Evolutionary conservation across 2,329 filamentous ascomycete species (phyloP).

Genomic region (Lecanicillium sp.): DNA sequence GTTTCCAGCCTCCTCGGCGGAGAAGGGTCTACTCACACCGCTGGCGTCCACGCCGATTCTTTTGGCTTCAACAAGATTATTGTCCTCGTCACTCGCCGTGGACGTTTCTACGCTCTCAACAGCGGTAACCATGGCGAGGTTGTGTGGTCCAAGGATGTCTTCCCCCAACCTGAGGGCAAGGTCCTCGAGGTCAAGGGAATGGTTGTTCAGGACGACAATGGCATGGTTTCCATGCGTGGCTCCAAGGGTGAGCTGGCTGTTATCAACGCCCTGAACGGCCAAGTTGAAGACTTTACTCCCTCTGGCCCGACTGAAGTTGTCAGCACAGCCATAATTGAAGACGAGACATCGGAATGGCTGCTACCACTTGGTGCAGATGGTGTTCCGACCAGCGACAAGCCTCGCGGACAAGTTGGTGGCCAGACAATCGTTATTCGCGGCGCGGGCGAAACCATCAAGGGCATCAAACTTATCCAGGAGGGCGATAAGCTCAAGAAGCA

Average conservation of each 20-base stretch:
- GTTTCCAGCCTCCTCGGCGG: conserved; percentile 57
- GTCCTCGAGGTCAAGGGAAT: conserved; percentile 63
- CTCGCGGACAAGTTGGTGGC: conserved; percentile 37
- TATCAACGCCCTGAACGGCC: conserved; percentile 46
- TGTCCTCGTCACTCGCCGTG: conserved; percentile 70
- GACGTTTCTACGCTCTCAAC: conserved; percentile 74
- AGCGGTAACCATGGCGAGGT: conserved; percentile 65
- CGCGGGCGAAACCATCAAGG: conserved; percentile 42
- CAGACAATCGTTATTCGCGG: conserved; percentile 48
- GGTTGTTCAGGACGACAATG: conserved; percentile 48
- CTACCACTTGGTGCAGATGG: conserved; percentile 46
- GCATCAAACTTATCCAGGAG: conserved; percentile 41
- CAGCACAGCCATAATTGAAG: conserved; percentile 45
- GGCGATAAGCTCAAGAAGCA: conserved; percentile 34
- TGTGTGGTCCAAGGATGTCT: conserved; percentile 65
- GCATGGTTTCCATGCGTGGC: conserved; percentile 50
- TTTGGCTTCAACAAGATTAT: conserved; percentile 89
- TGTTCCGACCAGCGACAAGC: conserved; percentile 34
- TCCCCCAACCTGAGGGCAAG: conserved; percentile 45
- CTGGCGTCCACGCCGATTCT: conserved; percentile 54
- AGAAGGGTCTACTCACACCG: conserved; percentile 32
- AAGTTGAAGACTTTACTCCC: conserved; percentile 35
- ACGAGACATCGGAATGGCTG: conserved; percentile 42
- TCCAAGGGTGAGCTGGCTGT: conserved; percentile 54
- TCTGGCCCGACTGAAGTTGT: conserved; percentile 21